These are phyloP conservation scores for Dendrobium nobile DNA, from an alignment of 106 monocot species.

Conservation along the genomic window DNA sequence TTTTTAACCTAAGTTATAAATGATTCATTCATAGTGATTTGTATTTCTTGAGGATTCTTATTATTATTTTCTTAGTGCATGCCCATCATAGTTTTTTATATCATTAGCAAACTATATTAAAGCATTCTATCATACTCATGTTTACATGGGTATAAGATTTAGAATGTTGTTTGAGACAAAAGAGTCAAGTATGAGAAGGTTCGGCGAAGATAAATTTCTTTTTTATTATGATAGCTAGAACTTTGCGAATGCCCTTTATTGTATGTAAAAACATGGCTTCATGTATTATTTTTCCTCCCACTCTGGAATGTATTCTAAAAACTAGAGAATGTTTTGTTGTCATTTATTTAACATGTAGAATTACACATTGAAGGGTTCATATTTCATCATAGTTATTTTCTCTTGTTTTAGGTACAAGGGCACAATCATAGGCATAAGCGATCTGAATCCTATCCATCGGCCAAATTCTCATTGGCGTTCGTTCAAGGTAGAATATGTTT, in stretches of 20 bases:
- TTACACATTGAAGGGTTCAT: neutral
- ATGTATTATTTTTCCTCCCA: neutral
- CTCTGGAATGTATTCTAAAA: no score
- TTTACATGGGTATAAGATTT: constrained; percentile 85
- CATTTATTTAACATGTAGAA: neutral
- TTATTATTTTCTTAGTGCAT: constrained; percentile 41
- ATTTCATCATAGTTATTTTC: neutral
- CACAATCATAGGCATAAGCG: constrained; percentile 82
- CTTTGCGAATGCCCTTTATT: neutral
- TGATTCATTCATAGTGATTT: neutral
- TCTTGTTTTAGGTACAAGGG: constrained; percentile 76
- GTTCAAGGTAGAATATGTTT: constrained; percentile 53
- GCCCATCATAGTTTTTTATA: constrained; percentile 85
- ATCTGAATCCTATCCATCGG: constrained; percentile 74
- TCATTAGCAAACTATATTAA: constrained; percentile 77
- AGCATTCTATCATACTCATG: constrained; percentile 69
- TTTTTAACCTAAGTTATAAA: constrained; percentile 78
- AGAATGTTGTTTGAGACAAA: constrained; percentile 92
- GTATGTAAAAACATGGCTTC: neutral
- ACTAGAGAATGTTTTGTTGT: neutral
- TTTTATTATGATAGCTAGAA: neutral
- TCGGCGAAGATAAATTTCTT: neutral
- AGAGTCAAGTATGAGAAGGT: constrained; percentile 86
- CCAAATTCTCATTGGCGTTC: constrained; percentile 97
- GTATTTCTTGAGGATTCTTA: neutral